Percentiles rank a stretch among this genome's conserved stretches.
phyloP scores from a whole-genome alignment of 2,329 filamentous ascomycete species.

The Geosmithia putterillii region DNA sequence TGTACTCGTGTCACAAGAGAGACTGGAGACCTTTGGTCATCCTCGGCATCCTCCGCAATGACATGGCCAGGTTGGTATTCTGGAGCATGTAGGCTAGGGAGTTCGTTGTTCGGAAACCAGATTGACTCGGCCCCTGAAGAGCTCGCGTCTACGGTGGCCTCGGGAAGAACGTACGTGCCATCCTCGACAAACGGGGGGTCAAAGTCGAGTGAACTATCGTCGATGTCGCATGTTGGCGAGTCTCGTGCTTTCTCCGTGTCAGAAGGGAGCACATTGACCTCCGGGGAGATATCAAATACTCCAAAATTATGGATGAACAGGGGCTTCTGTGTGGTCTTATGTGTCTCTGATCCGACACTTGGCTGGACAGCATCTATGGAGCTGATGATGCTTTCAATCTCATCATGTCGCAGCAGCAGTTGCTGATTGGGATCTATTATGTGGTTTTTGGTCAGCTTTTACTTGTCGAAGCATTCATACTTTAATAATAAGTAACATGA shows the following conservation, averaged over 20 bases:
- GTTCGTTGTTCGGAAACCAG: not conserved
- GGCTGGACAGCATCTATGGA: not conserved
- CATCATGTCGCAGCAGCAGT: not conserved
- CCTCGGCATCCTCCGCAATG: too few species aligned
- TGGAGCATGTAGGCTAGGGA: not conserved
- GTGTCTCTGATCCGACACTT: not conserved
- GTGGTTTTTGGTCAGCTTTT: too few species aligned
- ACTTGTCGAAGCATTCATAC: too few species aligned
- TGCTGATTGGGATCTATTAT: not conserved
- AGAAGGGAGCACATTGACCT: not conserved
- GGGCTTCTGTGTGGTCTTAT: not conserved
- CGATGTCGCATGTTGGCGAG: not conserved
- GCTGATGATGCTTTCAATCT: not conserved
- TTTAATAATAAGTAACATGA: too few species aligned
- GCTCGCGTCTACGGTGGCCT: not conserved
- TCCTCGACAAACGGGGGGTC: not conserved
- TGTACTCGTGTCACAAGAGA: not conserved
- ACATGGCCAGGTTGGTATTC: not conserved
- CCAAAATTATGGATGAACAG: constrained; percentile 1
- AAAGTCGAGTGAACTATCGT: not conserved
- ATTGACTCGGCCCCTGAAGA: not conserved
- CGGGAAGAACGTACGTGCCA: not conserved
- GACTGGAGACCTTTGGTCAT: not conserved
- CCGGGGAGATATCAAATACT: not conserved
- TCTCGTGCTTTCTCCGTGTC: not conserved